Percentiles rank a stretch among this genome's conserved stretches.
These are phyloP conservation scores for Pelargonium fulgidum DNA, from an alignment of 441 rosid species.

Conservation along the genomic window DNA sequence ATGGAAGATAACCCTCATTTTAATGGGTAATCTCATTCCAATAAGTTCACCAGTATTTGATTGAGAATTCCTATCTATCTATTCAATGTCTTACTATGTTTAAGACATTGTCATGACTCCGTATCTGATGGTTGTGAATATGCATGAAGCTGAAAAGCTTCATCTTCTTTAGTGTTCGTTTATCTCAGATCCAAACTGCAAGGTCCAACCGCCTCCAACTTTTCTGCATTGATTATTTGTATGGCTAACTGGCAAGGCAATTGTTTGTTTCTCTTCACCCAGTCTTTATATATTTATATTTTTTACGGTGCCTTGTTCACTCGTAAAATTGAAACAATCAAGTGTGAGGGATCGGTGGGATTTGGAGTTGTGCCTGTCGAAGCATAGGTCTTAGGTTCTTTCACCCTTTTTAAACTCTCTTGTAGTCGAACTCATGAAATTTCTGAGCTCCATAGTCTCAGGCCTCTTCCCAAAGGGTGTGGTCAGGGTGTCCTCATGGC, in stretches of 20 bases:
- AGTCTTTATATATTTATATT: not conserved
- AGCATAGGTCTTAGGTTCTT: not conserved
- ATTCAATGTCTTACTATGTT: not conserved
- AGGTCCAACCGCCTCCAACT: not conserved
- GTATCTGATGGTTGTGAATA: not conserved
- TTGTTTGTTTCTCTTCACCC: not conserved
- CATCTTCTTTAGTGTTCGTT: not conserved
- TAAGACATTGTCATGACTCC: not conserved
- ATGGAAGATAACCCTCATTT: not conserved
- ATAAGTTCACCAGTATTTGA: not conserved
- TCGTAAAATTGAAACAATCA: not conserved
- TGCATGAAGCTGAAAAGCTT: not conserved
- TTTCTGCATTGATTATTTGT: constrained; percentile 4
- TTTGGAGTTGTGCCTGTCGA: not conserved
- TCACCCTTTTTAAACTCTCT: not conserved
- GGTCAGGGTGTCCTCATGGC: not conserved
- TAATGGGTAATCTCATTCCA: not conserved
- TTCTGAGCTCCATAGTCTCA: not conserved
- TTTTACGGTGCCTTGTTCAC: not conserved
- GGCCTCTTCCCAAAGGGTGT: not conserved
- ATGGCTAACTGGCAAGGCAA: not conserved
- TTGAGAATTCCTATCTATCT: not conserved
- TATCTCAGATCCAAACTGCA: not conserved
- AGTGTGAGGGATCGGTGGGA: not conserved
- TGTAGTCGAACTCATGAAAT: not conserved